Base-by-base conservation (phyloP, 768 basidiomycete genomes). In the Serendipita vermifera region DNA sequence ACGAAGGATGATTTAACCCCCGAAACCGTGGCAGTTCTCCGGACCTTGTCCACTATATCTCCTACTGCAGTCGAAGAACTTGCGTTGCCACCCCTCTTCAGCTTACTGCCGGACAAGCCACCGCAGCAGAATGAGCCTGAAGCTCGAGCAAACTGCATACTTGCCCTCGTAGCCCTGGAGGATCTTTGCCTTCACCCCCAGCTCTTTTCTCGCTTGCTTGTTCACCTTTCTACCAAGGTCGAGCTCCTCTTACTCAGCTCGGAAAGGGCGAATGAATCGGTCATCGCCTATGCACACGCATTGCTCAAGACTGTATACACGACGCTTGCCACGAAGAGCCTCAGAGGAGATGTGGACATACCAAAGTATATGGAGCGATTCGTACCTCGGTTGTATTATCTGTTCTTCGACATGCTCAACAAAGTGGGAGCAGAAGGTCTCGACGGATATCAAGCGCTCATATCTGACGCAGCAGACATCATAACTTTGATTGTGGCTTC, bases 201-300 rank as follows among this genome's bases (percentile, higher is more conserved):
- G 13, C 75, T 98, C n/a, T 97, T 94, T 67, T 88, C 89, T 64
- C 81, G 75, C 3, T 75, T 98, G 26, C 80, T 89, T 54, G 75
- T 89, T 43, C 80, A 87, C 15, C 71, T 96, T 22, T 77, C 74
- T 2, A 78, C 83, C 3, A 88, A 89, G 67, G 72, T 98, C 29
- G 85, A 88, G 48, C 26, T 51, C n/a, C 43, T 61, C 3, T 54
- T 73, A 5, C 63, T 84, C 0, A 57, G 67, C 14, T 60, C 56
- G 9, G 66, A 59, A 3, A 65, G 65, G 3, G 79, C 80, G 33
- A 33, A 62, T 2, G 85, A 92, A 65, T 76, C 80, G 11, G 70
- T 68, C n/a, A 80, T 87, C 0, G 86, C 90, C 9, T 98, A 94
- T 65, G 82, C 81, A 1, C 88, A 91, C 68, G 80, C 91, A 29